Evolutionary conservation across 768 basidiomycete species (phyloP).

Genomic region (Dioszegia crocea): DNA sequence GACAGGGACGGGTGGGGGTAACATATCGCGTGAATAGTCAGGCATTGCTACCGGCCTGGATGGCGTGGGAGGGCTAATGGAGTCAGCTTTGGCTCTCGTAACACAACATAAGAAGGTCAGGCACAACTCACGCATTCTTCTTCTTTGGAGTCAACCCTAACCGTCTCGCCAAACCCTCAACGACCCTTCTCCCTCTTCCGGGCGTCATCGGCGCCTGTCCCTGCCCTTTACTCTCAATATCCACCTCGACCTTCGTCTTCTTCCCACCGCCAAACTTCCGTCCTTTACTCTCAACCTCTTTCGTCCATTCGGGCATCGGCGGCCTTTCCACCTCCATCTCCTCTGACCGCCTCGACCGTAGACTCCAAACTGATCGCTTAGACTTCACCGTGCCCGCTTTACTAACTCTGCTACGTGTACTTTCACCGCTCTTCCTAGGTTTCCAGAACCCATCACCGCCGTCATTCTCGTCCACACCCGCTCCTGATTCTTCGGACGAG

Average conservation of each 20-base stretch:
- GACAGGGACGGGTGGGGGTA: neutral
- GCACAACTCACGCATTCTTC: constrained; percentile 18
- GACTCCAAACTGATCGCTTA: constrained; percentile 3
- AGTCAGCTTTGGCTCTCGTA: neutral
- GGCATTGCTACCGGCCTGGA: neutral
- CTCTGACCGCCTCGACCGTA: constrained; percentile 7
- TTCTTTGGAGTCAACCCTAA: constrained; percentile 40
- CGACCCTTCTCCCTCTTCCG: constrained; percentile 25
- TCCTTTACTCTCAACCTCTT: constrained; percentile 6
- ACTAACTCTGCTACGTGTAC: neutral
- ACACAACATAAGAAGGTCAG: neutral
- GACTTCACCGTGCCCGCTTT: neutral
- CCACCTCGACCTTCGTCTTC: constrained; percentile 16
- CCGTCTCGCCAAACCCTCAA: constrained; percentile 30
- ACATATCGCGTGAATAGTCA: neutral
- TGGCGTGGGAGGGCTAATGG: constrained; percentile 3
- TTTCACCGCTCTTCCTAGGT: constrained; percentile 13
- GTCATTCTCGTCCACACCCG: neutral
- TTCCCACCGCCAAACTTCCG: constrained; percentile 6
- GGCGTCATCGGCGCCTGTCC: constrained; percentile 22
- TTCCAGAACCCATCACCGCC: constrained; percentile 11
- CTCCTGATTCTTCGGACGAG: constrained; percentile 23
- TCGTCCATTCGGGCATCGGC: constrained; percentile 1
- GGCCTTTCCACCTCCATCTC: constrained; percentile 2
- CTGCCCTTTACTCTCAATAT: constrained; percentile 14